These are phyloP conservation scores for Cupressus sempervirens DNA, from an alignment of 75 land plant species.

Conservation along the genomic window DNA sequence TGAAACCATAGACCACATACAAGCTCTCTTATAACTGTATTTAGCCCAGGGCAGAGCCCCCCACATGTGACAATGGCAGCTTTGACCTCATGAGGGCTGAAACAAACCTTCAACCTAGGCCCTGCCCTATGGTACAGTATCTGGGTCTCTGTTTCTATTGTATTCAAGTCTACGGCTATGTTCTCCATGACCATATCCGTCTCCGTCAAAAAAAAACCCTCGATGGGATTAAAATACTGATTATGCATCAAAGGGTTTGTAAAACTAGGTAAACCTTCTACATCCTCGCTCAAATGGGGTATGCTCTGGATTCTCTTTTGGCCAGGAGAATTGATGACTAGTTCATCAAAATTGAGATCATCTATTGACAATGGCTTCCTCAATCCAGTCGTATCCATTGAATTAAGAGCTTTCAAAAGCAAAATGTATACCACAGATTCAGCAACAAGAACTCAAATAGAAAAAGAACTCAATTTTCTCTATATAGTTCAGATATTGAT, in stretches of 20 bases:
- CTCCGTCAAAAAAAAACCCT: slow-evolving; percentile 50
- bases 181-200: slow-evolving; percentile 55
- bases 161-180: slow-evolving; percentile 39
- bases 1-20: slow-evolving; percentile 70
- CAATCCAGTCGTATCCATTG: not conserved
- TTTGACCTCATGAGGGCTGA: slow-evolving; percentile 35
- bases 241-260: slow-evolving; percentile 51
- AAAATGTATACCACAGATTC: not conserved
- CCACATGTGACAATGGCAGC: slow-evolving; percentile 95
- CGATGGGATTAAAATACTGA: slow-evolving; percentile 42
- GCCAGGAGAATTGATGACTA: not conserved
- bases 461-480: not conserved
- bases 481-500: not conserved
- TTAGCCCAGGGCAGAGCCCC: slow-evolving; percentile 88
- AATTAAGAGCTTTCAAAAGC: not conserved
- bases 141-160: slow-evolving; percentile 12
- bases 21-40: slow-evolving; percentile 89
- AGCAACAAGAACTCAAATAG: not conserved
- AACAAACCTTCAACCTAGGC: slow-evolving; percentile 48
- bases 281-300: slow-evolving; percentile 46
- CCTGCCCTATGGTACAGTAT: slow-evolving; percentile 69
- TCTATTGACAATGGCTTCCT: not conserved
- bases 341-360: not conserved
- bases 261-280: slow-evolving; percentile 26
- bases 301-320: slow-evolving; percentile 12